phyloP scores from a whole-genome alignment of 352 stramenopile species.

The Pythium biforme region DNA sequence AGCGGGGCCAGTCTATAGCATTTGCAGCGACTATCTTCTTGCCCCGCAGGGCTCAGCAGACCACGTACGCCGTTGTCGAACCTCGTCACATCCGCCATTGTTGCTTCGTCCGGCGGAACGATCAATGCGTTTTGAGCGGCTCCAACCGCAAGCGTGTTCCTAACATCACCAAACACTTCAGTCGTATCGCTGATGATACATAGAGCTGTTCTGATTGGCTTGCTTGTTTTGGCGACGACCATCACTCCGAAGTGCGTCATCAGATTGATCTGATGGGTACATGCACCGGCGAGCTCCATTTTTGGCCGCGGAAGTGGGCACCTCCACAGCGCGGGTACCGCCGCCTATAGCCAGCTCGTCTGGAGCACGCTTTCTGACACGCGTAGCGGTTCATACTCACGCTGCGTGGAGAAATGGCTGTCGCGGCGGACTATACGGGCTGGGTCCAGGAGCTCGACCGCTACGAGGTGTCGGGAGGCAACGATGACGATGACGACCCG shows the following conservation, averaged over 20 bases:
- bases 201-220: neutral
- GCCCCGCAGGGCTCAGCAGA: neutral
- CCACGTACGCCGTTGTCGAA: conserved; percentile 26
- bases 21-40: neutral
- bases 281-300: neutral
- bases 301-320: neutral
- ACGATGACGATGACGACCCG: conserved; percentile 34
- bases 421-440: conserved; percentile 40
- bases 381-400: neutral
- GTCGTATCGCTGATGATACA: neutral
- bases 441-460: conserved; percentile 63
- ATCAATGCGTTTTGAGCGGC: too few species aligned
- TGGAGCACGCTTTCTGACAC: neutral
- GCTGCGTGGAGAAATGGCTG: conserved; percentile 1
- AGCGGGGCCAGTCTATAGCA: neutral
- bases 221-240: neutral
- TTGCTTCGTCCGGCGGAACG: neutral
- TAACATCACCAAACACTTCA: neutral
- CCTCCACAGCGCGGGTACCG: too few species aligned
- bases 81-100: conserved; percentile 16
- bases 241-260: conserved; percentile 8
- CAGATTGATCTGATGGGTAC: conserved; percentile 12
- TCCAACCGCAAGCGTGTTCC: too few species aligned
- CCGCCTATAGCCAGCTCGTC: neutral
- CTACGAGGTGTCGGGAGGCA: conserved; percentile 35